Base-by-base conservation (phyloP, 768 basidiomycete species). In the Boletus subparvulus region DNA sequence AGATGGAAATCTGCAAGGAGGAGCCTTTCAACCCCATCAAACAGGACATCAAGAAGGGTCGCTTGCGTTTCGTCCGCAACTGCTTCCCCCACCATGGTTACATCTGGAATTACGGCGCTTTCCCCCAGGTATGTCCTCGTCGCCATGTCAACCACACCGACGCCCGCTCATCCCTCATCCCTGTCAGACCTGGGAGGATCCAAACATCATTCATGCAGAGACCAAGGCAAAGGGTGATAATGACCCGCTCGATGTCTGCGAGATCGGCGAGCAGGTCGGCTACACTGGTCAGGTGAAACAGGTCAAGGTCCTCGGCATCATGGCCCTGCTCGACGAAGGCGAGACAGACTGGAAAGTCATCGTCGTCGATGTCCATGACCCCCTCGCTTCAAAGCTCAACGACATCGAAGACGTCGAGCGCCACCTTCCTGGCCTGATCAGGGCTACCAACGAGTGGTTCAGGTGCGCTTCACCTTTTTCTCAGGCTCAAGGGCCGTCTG, bases 281-380 rank as follows among this genome's bases (percentile, higher is more conserved):
- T 93, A 94, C 74, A 85, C 87, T 60, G 97, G 97, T 55, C 95
- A 98, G 74, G 84, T 99, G 75, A 99, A 98, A 80, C 97, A 98
- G 75, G 97, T 99, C 85, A 99, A 99, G 82, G 91, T 99, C 63
- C 92, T 99, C 68, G 97, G 97, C 60, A 96, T 98, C 84, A 98
- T 98, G 96, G 97, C 97, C 55, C 82, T 98, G 56, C 87, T 98
- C 64, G 97, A 99, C 71, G 97, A 98, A 74, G 97, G 97, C 67
- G 97, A 98, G 80, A 98, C 97, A 63, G 97, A 98, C 80, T 99
- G 97, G 97, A 99, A 99, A 78, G 92, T 99, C 78, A 85, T 99
- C 75, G 97, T 96, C 72, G 93, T 98, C 63, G 97, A 98, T 72
- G 84, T 97, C 60, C 84, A 85, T 64, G 97, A 98, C 73, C 96